Conservation (phyloP, 768 basidiomycete species). For the Pleurotus ostreatus region DNA sequence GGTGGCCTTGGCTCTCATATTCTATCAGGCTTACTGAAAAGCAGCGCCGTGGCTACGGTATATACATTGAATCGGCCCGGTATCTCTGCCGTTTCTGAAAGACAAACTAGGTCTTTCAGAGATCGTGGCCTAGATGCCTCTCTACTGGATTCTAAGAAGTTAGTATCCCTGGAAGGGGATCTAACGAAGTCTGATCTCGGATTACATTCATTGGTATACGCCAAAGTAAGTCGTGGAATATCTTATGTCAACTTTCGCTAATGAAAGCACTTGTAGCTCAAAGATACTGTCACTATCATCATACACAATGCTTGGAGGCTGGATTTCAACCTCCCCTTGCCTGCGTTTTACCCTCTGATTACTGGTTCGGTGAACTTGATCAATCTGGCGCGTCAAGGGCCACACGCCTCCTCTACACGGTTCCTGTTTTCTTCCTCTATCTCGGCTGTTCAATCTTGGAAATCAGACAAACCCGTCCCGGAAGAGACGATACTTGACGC, state of each 20-base stretch:
- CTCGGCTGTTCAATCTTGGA: conserved; percentile 17
- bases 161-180: conserved; percentile 27
- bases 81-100: neutral
- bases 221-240: neutral
- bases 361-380: conserved; percentile 37
- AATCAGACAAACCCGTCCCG: conserved; percentile 20
- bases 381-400: conserved; percentile 27
- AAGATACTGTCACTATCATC: conserved; percentile 20
- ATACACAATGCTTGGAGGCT: conserved; percentile 44
- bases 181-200: conserved; percentile 17
- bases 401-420: conserved; percentile 12
- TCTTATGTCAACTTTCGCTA: neutral
- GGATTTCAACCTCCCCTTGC: conserved; percentile 40
- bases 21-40: conserved; percentile 12
- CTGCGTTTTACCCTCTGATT: conserved; percentile 42
- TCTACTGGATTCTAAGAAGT: conserved; percentile 19
- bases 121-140: conserved; percentile 21
- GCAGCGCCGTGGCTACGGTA: neutral
- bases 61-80: conserved; percentile 21
- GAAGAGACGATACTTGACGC: conserved; percentile 22
- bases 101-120: conserved; percentile 7
- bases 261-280: conserved; percentile 13
- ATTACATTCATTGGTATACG: conserved; percentile 17
- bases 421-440: conserved; percentile 37
- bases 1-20: conserved; percentile 28